phyloP scores from a whole-genome alignment of 495 filamentous ascomycete species.

The Usnea hakonensis region DNA sequence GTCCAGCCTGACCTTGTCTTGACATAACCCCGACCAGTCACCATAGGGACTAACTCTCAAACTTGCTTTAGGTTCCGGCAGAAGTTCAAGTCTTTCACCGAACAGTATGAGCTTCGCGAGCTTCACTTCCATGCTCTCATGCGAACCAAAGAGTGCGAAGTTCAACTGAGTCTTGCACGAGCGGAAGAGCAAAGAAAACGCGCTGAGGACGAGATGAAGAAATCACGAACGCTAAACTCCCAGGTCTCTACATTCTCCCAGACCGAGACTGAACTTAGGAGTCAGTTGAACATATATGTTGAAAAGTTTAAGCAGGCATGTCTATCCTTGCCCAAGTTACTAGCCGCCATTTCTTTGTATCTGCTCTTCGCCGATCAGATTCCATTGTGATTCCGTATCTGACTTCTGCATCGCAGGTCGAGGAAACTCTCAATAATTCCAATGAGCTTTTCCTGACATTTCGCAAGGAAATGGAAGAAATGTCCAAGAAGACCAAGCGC shows the following conservation, averaged over 20 bases:
- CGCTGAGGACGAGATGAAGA: constrained; percentile 68
- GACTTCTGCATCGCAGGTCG: constrained; percentile 56
- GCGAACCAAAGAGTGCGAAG: constrained; percentile 92
- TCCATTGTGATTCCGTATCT: constrained; percentile 3
- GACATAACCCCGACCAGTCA: background rate
- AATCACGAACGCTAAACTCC: constrained; percentile 73
- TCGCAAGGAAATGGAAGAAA: constrained; percentile 99
- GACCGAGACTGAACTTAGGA: constrained; percentile 86
- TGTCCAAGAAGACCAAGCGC: constrained; percentile 98
- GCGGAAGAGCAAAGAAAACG: constrained; percentile 83
- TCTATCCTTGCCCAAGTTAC: background rate
- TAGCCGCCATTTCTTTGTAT: background rate
- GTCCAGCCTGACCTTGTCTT: background rate
- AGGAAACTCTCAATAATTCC: constrained; percentile 97
- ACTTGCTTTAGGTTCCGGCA: constrained; percentile 59
- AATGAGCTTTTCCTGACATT: constrained; percentile 98
- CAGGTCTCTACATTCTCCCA: constrained; percentile 96
- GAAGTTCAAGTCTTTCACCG: constrained; percentile 86
- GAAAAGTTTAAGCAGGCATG: constrained; percentile 95
- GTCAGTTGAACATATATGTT: constrained; percentile 96
- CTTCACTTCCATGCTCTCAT: constrained; percentile 82
- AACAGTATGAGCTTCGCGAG: constrained; percentile 93
- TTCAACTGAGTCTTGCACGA: constrained; percentile 78
- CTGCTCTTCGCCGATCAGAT: background rate
- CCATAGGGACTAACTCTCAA: background rate